Evolutionary conservation across 1,284 basidiomycete genomes (phyloP), one percentile per base, ranked within the genome.

Genomic region (Athelia sp.): DNA sequence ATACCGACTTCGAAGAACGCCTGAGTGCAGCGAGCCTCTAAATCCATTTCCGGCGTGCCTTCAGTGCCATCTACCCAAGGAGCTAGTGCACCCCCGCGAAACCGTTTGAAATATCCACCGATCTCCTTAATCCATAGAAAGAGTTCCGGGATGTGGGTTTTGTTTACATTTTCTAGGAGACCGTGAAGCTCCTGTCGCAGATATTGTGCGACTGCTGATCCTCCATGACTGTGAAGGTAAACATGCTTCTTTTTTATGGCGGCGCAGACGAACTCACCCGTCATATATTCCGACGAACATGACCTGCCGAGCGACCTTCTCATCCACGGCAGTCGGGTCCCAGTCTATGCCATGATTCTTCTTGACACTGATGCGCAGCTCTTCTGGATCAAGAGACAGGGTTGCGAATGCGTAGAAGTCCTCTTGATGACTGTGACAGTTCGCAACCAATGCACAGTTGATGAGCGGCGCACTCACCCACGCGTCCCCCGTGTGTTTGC

Each of bases 271-370:
- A 50, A 63, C 78, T 51, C 58, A 90, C 90, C 93, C 93, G 52
- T 95, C 93, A 64, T 91, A 96, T 50, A 96, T 86, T 15, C 91
- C 93, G 38, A 93, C 82, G 57, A 88, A 92, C 2, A 90, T 76
- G 4, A 86, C 86, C 65, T 95, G 91, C n/a, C 80, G 69, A 3
- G 85, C 75, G 32, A 89, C 69, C 1, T 73, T 64, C 40, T 82
- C 74, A n/a, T 75, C 78, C 4, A 81, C 71, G 17, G 62, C 64
- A n/a, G 71, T 64, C 1, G 86, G 81, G 56, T 89, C 75, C 92
- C 92, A 94, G 48, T 86, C 78, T 44, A 85, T 64, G 24, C 73
- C 73, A 49, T 84, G 75, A 24, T 70, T 65, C 56, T 81, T 82
- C 59, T 84, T 82, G 44, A 88, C 69, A 54, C 78, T 84, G 24